Evolutionary conservation across 352 stramenopile species (phyloP).

Genomic region (Phytopythium cucurbitacearum): DNA sequence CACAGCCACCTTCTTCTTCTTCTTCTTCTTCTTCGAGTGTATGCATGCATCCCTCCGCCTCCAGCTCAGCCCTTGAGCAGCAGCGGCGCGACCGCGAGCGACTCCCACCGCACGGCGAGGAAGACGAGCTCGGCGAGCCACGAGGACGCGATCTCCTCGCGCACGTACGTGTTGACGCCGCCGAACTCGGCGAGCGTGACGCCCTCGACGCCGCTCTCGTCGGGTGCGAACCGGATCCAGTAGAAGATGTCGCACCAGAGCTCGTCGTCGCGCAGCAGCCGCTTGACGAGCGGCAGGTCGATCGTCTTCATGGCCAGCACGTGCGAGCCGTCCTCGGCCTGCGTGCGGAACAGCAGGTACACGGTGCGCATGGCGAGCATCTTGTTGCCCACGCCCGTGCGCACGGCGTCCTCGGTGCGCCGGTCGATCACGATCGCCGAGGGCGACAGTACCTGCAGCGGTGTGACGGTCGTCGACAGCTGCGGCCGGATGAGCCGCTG

Average conservation of each 20-base stretch:
- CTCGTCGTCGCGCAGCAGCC: slow-evolving; percentile 33
- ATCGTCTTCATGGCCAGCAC: slow-evolving; percentile 60
- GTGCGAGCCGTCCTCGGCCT: slow-evolving; percentile 19
- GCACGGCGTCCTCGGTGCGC: slow-evolving; percentile 25
- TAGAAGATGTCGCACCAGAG: slow-evolving; percentile 68
- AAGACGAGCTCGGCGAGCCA: slow-evolving; percentile 62
- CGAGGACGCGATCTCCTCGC: slow-evolving; percentile 34
- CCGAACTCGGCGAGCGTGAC: slow-evolving; percentile 33
- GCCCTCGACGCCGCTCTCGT: slow-evolving; percentile 2
- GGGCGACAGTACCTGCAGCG: slow-evolving; percentile 38
- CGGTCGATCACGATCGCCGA: slow-evolving; percentile 47
- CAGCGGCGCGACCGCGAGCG: slow-evolving; percentile 32
- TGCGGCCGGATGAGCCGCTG: slow-evolving; percentile 26
- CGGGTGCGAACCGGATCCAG: slow-evolving; percentile 42
- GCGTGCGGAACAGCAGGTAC: slow-evolving; percentile 34
- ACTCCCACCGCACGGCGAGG: slow-evolving; percentile 54
- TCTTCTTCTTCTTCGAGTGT: neutral
- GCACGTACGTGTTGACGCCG: slow-evolving; percentile 43
- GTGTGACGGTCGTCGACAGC: slow-evolving; percentile 33
- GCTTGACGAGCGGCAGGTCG: slow-evolving; percentile 40
- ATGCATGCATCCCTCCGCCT: too few species aligned
- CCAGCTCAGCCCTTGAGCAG: slow-evolving; percentile 25
- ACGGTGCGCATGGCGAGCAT: slow-evolving; percentile 43
- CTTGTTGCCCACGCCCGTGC: slow-evolving; percentile 13
- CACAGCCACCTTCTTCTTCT: neutral